These are phyloP conservation scores for Chlorella ohadii DNA, from an alignment of 139 green algal genomes.

Conservation along the genomic window DNA sequence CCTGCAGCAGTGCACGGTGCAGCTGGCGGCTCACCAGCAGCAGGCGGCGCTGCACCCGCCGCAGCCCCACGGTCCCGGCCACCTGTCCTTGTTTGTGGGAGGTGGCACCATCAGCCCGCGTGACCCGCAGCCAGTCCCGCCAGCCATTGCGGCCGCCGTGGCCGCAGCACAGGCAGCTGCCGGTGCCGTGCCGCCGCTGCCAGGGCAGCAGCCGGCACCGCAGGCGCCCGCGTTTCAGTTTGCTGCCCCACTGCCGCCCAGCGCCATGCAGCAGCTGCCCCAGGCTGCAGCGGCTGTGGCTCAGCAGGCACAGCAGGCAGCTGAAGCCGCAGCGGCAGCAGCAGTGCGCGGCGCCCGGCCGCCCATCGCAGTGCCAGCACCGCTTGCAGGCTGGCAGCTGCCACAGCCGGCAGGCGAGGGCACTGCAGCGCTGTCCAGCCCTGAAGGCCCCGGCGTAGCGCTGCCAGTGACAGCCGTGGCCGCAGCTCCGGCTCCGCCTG, in stretches of 20 bases:
- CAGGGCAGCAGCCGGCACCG: neutral
- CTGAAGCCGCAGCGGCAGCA: neutral
- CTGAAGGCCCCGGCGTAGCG: neutral
- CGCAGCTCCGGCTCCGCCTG: neutral
- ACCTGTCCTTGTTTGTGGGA: constrained; percentile 9
- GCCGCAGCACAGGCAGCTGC: neutral
- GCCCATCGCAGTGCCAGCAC: neutral
- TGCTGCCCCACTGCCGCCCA: neutral
- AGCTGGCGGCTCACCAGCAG: neutral
- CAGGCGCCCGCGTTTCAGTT: no score
- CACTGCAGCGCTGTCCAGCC: neutral
- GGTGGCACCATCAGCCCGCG: constrained; percentile 23
- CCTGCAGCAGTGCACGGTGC: constrained; percentile 5
- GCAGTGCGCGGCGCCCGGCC: neutral
- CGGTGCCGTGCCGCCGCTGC: neutral
- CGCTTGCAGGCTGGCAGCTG: neutral
- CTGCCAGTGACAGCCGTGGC: neutral
- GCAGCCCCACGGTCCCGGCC: no score
- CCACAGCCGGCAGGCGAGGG: neutral
- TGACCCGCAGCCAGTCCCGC: neutral
- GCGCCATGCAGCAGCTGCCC: neutral
- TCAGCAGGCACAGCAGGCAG: neutral
- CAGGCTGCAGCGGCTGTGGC: neutral
- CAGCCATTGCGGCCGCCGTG: neutral
- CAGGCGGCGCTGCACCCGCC: neutral